Base-by-base conservation (phyloP, 2,329 filamentous ascomycete genomes). In the Zymoseptoria passerinii region DNA sequence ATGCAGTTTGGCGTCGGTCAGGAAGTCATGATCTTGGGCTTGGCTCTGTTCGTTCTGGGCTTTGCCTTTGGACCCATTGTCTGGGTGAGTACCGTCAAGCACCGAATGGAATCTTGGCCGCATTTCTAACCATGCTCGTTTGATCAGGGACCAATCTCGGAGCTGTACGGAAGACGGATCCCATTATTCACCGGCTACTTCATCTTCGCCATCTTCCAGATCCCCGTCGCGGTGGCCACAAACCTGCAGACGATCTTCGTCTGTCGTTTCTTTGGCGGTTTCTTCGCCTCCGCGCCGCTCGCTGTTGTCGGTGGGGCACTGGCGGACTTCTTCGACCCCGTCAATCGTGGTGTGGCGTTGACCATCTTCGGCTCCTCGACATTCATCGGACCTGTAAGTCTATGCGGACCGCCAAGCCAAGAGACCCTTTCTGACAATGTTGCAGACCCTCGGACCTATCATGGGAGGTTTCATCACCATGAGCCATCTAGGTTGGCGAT, bases 221-320 rank as follows among this genome's bases (percentile, higher is more conserved):
- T 83, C 52, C 78, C 79, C 0, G 78, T 81, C 6, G 81, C 79
- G 0, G 77, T 81, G 1, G 79, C 81, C 0, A 74, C 77, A 52
- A 82, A 83, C 62, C 55, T 83, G 1, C 63, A 81, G 50, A 83
- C 80, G 0, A 78, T 83, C 59, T 73, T 83, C 67, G 61, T 83
- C 18, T 78, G 75, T 56, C 77, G 81, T 1, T 83, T 83, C 65
- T 73, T 84, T 18, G 75, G 75, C 1, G 81, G 82, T 1, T 66
- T 80, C n/a, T 82, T 82, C 62, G 81, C 76, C 8, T 78, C 76
- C 51, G 76, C 65, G 7, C 67, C 80, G 1, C 67, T 82, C 7
- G 77, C 76, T 0, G 77, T 82, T 53, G 74, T 80, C 1, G 80
- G 67, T 13, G 68, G 67, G 4, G 58, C 64, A 0, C 55, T 70